Evolutionary conservation across 257 asterid genomes (phyloP), one percentile per base, ranked within the genome.

Genomic region (Anisodus acutangulus): DNA sequence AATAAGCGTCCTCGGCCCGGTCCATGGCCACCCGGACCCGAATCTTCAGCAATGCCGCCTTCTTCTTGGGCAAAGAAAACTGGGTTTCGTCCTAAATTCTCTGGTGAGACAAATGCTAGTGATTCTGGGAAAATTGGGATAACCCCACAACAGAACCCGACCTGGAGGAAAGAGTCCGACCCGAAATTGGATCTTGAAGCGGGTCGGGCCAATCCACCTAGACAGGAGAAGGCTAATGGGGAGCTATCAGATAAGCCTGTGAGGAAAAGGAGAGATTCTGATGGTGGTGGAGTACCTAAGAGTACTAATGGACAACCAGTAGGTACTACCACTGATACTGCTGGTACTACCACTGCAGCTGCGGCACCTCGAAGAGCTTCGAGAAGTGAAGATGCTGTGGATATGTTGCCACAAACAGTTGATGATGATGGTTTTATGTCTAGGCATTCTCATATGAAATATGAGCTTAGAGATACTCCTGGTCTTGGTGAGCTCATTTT

Each of bases 61-160:
- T 83, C 98, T 5, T 90, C 99, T 3, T 97, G 99, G 98, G 99
- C 99, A 0, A 97, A 97, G 57, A 90, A 93, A 22, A 97, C 98
- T 51, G 99, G 98, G 4, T 97, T 97, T 79, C 93, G 98, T 55
- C 98, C 99, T 11, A 93, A 95, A 87, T 93, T 97, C 86, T 93
- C 98, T 41, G 99, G 98, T 8, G 98, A 97, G 93, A 91, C 98
- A 3, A 95, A 91, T 87, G 97, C 97, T 78, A 88, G 88, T 31
- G 94, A 92, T 62, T 94, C 98, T 17, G 98, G 95, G 4, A 94
- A 89, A 87, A 91, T 93, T 84, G 86, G 86, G 10, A 87, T 91
- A 79, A 90, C 88, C 70, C 86, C 88, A n/a, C 89, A 54, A 9
- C 87, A 88, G 60, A 82, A 90, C 4, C 81, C 76, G 83, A 69